Evolutionary conservation across 2,329 filamentous ascomycete species (phyloP).

Genomic region (Fusarium foetens): DNA sequence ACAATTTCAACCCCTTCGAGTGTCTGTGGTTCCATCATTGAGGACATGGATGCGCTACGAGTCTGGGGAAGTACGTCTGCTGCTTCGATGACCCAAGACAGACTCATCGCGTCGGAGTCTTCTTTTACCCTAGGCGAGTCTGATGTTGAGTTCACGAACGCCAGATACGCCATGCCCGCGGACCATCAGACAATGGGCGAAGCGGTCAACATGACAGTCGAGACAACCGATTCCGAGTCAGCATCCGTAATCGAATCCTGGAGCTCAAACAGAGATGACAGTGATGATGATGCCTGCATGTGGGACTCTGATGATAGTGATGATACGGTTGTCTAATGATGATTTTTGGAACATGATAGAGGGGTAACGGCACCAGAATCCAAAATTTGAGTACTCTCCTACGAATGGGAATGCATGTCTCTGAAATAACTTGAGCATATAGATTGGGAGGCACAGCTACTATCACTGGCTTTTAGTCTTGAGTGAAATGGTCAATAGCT

Average conservation of each 20-base stretch:
- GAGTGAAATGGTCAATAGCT: not conserved
- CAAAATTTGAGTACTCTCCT: not conserved
- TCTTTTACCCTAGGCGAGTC: conserved; percentile 47
- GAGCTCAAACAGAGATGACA: conserved; percentile 10
- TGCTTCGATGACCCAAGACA: conserved; percentile 50
- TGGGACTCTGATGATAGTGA: conserved; percentile 25
- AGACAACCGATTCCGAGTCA: conserved; percentile 32
- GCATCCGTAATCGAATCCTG: conserved; percentile 9
- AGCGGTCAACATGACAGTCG: conserved; percentile 41
- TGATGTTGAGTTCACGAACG: conserved; percentile 49
- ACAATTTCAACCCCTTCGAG: conserved; percentile 51
- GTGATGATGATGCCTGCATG: conserved; percentile 25
- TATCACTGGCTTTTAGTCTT: not conserved
- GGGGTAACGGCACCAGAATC: not conserved
- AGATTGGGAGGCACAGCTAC: not conserved
- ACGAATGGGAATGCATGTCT: not conserved
- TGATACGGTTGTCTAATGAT: conserved; percentile 13
- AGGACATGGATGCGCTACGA: conserved; percentile 49
- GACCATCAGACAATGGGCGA: conserved; percentile 44
- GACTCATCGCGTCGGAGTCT: conserved; percentile 49
- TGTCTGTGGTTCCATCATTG: conserved; percentile 49
- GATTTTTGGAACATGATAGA: not conserved
- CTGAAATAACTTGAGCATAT: not conserved
- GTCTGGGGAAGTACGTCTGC: conserved; percentile 49
- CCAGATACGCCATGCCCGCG: conserved; percentile 48